Evolutionary conservation across 495 filamentous ascomycete genomes (phyloP).

Genomic region (Daldinia loculata): DNA sequence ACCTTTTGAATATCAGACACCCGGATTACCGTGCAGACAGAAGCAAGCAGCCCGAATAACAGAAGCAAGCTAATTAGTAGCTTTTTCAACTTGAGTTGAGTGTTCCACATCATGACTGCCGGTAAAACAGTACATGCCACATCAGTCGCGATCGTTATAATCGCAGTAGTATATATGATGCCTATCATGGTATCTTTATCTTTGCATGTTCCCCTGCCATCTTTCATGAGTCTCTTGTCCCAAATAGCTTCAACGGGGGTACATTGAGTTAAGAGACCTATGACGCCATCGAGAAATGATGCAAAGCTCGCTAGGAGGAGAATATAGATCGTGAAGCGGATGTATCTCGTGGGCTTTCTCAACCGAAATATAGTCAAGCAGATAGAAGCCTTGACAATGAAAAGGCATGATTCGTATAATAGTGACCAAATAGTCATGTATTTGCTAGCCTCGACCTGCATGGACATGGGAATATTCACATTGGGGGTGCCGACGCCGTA

Average conservation of each 20-base stretch:
- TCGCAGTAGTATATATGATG: slow-evolving; percentile 16
- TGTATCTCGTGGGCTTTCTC: slow-evolving; percentile 13
- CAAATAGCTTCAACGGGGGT: slow-evolving; percentile 23
- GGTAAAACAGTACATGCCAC: slow-evolving; percentile 31
- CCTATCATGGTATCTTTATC: not conserved
- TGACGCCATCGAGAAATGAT: slow-evolving; percentile 14
- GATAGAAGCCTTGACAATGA: slow-evolving; percentile 32
- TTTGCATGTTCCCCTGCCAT: slow-evolving; percentile 16
- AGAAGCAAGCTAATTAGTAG: slow-evolving; percentile 22
- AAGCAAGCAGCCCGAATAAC: slow-evolving; percentile 36
- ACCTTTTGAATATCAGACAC: slow-evolving; percentile 23
- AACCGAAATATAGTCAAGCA: slow-evolving; percentile 36
- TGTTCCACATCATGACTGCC: slow-evolving; percentile 33
- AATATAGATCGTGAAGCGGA: slow-evolving; percentile 19
- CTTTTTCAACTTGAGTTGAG: slow-evolving; percentile 25
- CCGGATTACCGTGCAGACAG: slow-evolving; percentile 36
- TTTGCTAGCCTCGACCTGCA: slow-evolving; percentile 5
- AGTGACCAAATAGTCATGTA: slow-evolving; percentile 33
- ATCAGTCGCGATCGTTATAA: slow-evolving; percentile 26
- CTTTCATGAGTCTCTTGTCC: slow-evolving; percentile 1
- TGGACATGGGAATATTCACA: not conserved
- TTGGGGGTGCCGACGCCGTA: slow-evolving; percentile 6
- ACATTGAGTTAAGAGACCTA: slow-evolving; percentile 18
- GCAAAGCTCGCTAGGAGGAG: slow-evolving; percentile 4
- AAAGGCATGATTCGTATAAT: slow-evolving; percentile 23